phyloP scores from a whole-genome alignment of 2,329 filamentous ascomycete species.

The Beauveria bassiana region DNA sequence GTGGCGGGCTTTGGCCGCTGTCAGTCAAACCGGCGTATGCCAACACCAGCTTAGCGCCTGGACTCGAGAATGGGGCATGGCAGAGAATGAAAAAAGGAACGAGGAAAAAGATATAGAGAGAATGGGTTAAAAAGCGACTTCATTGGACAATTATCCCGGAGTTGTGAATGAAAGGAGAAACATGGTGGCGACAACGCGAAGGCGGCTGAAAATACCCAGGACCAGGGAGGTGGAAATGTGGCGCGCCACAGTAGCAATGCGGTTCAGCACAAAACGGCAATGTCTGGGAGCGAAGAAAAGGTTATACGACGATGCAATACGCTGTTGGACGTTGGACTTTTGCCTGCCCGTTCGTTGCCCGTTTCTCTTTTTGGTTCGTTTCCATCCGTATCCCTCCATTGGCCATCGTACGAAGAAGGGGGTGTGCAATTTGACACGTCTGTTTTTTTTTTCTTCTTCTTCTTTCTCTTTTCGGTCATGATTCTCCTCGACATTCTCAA shows the following conservation, averaged over 20 bases:
- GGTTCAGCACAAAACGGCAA: not conserved
- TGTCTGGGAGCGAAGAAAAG: not conserved
- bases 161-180: not conserved
- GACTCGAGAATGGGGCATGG: conserved; percentile 9
- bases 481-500: too few relatives aligned
- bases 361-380: too few relatives aligned
- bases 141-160: not conserved
- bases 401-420: not conserved
- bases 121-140: not conserved
- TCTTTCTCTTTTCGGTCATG: too few relatives aligned
- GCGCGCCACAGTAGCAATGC: not conserved
- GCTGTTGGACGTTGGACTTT: not conserved
- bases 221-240: conserved; percentile 1
- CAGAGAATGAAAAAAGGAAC: not conserved
- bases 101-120: not conserved
- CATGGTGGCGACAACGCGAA: not conserved
- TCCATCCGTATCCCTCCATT: not conserved
- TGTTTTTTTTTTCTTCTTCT: too few relatives aligned
- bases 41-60: conserved; percentile 7
- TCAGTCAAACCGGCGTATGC: not conserved
- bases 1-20: not conserved
- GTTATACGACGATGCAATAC: not conserved
- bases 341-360: not conserved
- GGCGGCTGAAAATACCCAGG: not conserved
- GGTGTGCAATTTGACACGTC: too few relatives aligned